Conservation (phyloP, 345 rosid genomes). For the Gossypium arboreum region DNA sequence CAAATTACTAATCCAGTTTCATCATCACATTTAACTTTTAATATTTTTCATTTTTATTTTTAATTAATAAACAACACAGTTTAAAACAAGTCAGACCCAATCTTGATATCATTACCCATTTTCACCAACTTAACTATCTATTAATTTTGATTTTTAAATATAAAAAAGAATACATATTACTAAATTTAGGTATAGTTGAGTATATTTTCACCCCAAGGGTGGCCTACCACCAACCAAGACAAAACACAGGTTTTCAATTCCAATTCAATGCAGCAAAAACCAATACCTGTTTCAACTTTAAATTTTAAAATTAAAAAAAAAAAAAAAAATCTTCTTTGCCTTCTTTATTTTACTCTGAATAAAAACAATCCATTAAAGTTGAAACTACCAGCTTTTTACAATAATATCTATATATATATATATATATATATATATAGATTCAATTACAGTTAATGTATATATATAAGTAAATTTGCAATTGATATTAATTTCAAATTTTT, state of each 20-base stretch:
- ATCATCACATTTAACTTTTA: too few relatives aligned
- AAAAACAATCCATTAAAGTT: background rate
- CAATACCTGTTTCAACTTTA: background rate
- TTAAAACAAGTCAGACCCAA: too few relatives aligned
- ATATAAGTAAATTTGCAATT: too few relatives aligned
- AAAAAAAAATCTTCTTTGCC: background rate
- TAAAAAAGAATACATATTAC: background rate
- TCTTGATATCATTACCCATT: too few relatives aligned
- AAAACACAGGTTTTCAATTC: background rate
- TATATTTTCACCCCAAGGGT: background rate
- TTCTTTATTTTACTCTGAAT: background rate
- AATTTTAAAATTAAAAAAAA: background rate
- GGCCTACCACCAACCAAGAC: conserved; percentile 10
- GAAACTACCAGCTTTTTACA: background rate
- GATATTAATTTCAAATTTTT: too few relatives aligned
- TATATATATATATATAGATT: background rate
- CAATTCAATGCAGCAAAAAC: background rate
- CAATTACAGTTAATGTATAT: background rate
- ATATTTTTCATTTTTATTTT: background rate
- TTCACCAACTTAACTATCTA: too few relatives aligned
- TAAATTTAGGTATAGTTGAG: background rate
- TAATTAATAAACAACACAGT: background rate
- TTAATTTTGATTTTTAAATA: too few relatives aligned
- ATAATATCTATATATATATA: background rate
- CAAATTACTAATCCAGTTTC: too few relatives aligned